A percentile compares a stretch with the other conserved stretches of the same genome.
Evolutionary conservation across 371 early-diverging fungal species (phyloP).

Genomic region (Apophysomyces variabilis): DNA sequence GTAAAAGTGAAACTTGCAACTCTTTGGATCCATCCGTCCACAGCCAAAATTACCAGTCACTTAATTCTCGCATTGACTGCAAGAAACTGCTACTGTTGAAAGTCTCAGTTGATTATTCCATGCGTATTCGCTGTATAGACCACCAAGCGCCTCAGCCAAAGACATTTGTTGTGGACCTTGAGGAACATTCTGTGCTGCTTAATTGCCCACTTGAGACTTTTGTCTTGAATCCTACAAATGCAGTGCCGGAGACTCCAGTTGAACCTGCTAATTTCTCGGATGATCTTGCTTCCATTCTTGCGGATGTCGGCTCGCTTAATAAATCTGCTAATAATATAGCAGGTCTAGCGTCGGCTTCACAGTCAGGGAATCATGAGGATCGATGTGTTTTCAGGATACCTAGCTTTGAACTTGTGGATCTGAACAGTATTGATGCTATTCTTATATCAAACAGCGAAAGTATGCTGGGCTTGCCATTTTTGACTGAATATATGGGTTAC

Average conservation of each 20-base stretch:
- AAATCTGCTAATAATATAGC: not conserved
- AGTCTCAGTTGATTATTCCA: not conserved
- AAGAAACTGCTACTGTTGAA: too few relatives aligned
- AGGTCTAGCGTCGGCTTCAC: not conserved
- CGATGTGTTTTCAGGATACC: slow-evolving; percentile 51
- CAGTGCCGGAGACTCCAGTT: slow-evolving; percentile 8
- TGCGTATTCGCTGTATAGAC: slow-evolving; percentile 47
- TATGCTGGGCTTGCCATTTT: slow-evolving; percentile 79
- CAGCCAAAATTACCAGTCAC: too few relatives aligned
- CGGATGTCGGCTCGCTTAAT: not conserved
- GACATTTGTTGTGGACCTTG: slow-evolving; percentile 43
- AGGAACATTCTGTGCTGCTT: slow-evolving; percentile 39
- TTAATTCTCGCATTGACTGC: too few relatives aligned
- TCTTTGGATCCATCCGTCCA: too few relatives aligned
- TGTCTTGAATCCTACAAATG: slow-evolving; percentile 9
- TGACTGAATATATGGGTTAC: slow-evolving; percentile 86
- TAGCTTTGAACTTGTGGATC: slow-evolving; percentile 58
- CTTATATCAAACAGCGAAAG: slow-evolving; percentile 77
- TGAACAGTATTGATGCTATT: slow-evolving; percentile 72
- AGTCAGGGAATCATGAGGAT: slow-evolving; percentile 24
- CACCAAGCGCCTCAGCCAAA: slow-evolving; percentile 27
- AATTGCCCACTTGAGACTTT: slow-evolving; percentile 49
- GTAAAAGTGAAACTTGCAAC: too few relatives aligned
- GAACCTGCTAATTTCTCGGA: not conserved
- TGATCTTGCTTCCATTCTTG: slow-evolving; percentile 14